These are phyloP conservation scores for Boletus sp. DNA, from an alignment of 1,284 basidiomycete species.

Conservation along the genomic window DNA sequence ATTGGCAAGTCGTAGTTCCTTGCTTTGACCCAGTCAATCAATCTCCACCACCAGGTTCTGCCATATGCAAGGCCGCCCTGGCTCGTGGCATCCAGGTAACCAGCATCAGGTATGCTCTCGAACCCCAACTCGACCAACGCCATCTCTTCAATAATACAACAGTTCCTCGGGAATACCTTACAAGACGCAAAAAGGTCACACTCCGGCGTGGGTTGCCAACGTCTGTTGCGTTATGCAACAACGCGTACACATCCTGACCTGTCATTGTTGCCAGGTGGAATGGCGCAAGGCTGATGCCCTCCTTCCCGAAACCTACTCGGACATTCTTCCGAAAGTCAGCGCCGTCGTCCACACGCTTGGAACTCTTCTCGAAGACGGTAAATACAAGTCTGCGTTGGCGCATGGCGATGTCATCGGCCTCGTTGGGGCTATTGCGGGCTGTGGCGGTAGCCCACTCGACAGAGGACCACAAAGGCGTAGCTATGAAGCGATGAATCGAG, in stretches of 20 bases:
- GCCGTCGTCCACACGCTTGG: slow-evolving; percentile 96
- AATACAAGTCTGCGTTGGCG: slow-evolving; percentile 75
- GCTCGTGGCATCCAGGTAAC: slow-evolving; percentile 82
- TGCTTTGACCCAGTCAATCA: slow-evolving; percentile 2
- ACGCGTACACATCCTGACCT: slow-evolving; percentile 9
- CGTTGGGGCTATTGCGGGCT: slow-evolving; percentile 42
- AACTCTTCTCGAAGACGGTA: slow-evolving; percentile 77
- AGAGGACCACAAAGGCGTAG: slow-evolving; percentile 30
- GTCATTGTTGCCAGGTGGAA: slow-evolving; percentile 52
- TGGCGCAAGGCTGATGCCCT: slow-evolving; percentile 83
- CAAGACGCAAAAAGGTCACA: slow-evolving; percentile 83
- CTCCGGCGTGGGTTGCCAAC: slow-evolving; percentile 79
- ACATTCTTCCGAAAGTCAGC: slow-evolving; percentile 60
- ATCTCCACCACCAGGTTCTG: slow-evolving; percentile 63
- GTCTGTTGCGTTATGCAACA: slow-evolving; percentile 35
- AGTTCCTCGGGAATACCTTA: slow-evolving; percentile 88
- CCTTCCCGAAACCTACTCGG: slow-evolving; percentile 67
- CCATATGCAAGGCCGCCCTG: slow-evolving; percentile 85
- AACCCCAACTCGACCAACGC: neutral
- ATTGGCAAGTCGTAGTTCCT: slow-evolving; percentile 53
- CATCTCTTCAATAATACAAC: slow-evolving; percentile 1
- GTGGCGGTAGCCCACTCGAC: slow-evolving; percentile 59
- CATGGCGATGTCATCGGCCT: slow-evolving; percentile 56
- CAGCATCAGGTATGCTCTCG: slow-evolving; percentile 69
- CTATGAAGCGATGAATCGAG: slow-evolving; percentile 85